phyloP scores from a whole-genome alignment of 1,139 yeast species.

The Pichia sp. region DNA sequence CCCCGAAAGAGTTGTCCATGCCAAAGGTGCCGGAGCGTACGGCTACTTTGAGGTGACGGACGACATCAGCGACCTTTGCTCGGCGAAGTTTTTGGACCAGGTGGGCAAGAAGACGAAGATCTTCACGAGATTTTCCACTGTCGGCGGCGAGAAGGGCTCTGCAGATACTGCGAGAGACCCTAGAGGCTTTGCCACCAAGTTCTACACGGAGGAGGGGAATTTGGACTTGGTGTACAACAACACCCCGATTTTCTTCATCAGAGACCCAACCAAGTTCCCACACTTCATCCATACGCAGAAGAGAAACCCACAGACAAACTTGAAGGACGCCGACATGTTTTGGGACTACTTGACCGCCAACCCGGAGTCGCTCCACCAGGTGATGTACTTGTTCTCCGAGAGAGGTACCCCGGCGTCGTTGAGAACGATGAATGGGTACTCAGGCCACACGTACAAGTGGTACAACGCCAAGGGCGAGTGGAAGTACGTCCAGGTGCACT shows the following conservation, averaged over 20 bases:
- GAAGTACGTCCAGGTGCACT: constrained; percentile 65
- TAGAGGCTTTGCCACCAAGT: constrained; percentile 78
- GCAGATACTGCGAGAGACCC: constrained; percentile 90
- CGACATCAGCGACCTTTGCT: constrained; percentile 70
- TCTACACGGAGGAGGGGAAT: constrained; percentile 85
- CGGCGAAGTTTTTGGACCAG: constrained; percentile 65
- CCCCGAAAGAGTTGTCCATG: constrained; percentile 88
- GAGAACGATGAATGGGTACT: constrained; percentile 69
- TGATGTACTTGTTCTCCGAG: constrained; percentile 61
- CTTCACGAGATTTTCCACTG: constrained; percentile 80
- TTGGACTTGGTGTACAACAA: constrained; percentile 86
- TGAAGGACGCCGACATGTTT: constrained; percentile 51
- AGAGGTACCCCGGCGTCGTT: constrained; percentile 68
- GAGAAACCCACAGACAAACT: constrained; percentile 54
- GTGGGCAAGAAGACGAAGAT: constrained; percentile 74
- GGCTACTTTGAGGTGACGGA: constrained; percentile 81
- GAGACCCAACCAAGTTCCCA: constrained; percentile 87
- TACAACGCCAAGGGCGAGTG: constrained; percentile 59
- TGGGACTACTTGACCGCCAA: constrained; percentile 70
- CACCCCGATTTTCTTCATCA: constrained; percentile 81
- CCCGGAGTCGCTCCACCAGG: constrained; percentile 62
- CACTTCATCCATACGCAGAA: constrained; percentile 87
- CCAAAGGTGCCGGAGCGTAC: constrained; percentile 85
- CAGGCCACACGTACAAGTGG: constrained; percentile 76
- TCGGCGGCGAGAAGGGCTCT: constrained; percentile 83